phyloP scores from a whole-genome alignment of 1,139 yeast species.

The Tardiomyces depauwii region DNA sequence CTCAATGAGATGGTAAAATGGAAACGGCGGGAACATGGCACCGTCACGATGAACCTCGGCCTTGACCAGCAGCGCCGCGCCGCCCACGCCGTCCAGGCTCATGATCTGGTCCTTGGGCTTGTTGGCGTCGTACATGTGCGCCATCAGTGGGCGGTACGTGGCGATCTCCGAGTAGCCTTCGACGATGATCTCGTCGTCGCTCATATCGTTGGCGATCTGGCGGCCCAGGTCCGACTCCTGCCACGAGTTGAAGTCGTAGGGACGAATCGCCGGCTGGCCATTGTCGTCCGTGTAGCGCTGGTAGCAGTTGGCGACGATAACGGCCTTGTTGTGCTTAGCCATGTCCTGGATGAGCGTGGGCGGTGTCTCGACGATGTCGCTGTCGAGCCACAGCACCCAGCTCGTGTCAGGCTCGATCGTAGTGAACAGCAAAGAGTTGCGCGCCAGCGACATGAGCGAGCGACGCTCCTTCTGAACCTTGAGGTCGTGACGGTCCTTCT shows the following conservation, averaged over 20 bases:
- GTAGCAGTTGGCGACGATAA: slow-evolving; percentile 71
- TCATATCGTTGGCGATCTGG: slow-evolving; percentile 55
- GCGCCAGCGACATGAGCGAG: slow-evolving; percentile 81
- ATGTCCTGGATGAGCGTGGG: slow-evolving; percentile 72
- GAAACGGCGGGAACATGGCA: slow-evolving; percentile 98
- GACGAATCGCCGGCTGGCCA: slow-evolving; percentile 51
- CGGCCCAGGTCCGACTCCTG: slow-evolving; percentile 82
- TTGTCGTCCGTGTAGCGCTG: slow-evolving; percentile 55
- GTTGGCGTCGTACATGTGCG: slow-evolving; percentile 59
- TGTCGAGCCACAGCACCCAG: slow-evolving; percentile 94
- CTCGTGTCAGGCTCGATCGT: slow-evolving; percentile 80
- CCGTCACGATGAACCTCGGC: slow-evolving; percentile 98
- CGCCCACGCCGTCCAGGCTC: slow-evolving; percentile 94
- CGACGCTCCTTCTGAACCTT: slow-evolving; percentile 84
- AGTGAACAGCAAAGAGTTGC: slow-evolving; percentile 86
- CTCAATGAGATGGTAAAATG: slow-evolving; percentile 92
- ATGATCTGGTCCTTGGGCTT: slow-evolving; percentile 49
- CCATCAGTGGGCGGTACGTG: slow-evolving; percentile 94
- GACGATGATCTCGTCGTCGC: slow-evolving; percentile 82
- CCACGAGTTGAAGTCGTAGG: slow-evolving; percentile 96
- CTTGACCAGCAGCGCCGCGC: slow-evolving; percentile 84
- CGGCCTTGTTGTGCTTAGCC: slow-evolving; percentile 77
- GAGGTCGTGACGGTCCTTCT: slow-evolving; percentile 70
- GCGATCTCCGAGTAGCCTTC: slow-evolving; percentile 89
- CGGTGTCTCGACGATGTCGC: slow-evolving; percentile 88